These are phyloP conservation scores for Solanum acaule DNA, from an alignment of 257 asterid genomes.

Conservation along the genomic window DNA sequence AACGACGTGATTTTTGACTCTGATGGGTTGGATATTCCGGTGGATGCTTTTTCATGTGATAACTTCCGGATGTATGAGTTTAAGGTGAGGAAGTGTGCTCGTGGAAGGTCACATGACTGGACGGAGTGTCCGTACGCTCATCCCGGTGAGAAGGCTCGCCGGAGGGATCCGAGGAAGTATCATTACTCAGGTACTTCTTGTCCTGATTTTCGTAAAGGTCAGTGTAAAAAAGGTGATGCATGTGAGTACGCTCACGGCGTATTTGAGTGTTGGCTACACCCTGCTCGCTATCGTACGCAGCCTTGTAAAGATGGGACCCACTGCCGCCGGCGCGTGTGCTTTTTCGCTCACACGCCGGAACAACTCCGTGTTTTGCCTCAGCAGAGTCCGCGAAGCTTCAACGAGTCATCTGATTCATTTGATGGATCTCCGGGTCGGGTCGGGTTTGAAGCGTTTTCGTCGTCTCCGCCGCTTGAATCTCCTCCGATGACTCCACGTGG, in stretches of 20 bases:
- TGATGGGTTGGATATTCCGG: constrained; percentile 56
- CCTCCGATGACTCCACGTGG: constrained; percentile 59
- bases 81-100: constrained; percentile 61
- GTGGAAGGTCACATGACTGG: constrained; percentile 87
- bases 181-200: constrained; percentile 71
- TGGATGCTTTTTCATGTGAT: constrained; percentile 74
- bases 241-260: constrained; percentile 95
- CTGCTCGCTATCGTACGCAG: constrained; percentile 85
- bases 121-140: constrained; percentile 89
- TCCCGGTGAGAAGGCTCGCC: constrained; percentile 91
- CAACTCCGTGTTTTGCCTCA: constrained; percentile 60
- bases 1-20: constrained; percentile 18
- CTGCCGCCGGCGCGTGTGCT: constrained; percentile 81
- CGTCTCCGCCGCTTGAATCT: constrained; percentile 39
- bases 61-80: constrained; percentile 83
- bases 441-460: constrained; percentile 32
- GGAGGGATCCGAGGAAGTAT: constrained; percentile 68
- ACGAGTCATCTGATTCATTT: constrained; percentile 7
- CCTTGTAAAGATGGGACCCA: constrained; percentile 84
- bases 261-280: constrained; percentile 92
- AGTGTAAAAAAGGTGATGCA: constrained; percentile 60
- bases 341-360: constrained; percentile 81
- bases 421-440: constrained; percentile 33
- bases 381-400: neutral
- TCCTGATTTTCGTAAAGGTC: constrained; percentile 66